Evolutionary conservation across 495 filamentous ascomycete species (phyloP).

Genomic region (Pyrenula aspistea): DNA sequence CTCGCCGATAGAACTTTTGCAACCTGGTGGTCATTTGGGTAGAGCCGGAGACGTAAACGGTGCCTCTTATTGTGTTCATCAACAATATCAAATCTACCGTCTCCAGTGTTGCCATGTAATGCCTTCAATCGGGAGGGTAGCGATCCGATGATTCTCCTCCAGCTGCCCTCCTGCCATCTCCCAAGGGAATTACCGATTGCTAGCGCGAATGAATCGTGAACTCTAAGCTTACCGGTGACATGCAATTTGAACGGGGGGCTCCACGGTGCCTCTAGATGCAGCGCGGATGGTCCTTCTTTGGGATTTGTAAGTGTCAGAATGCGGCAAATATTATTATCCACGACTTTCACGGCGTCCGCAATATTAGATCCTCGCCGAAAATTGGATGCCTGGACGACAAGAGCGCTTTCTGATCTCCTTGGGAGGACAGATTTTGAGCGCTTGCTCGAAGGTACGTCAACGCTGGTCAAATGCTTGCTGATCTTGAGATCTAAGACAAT

Average conservation of each 20-base stretch:
- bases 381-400: conserved; percentile 27
- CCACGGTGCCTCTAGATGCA: conserved; percentile 71
- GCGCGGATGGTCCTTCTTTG: conserved; percentile 44
- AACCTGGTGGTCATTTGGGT: conserved; percentile 50
- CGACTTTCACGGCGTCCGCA: conserved; percentile 62
- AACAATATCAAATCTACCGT: conserved; percentile 51
- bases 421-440: neutral
- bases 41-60: conserved; percentile 52
- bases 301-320: conserved; percentile 60
- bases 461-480: conserved; percentile 17
- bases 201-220: conserved; percentile 31
- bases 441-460: neutral
- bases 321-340: conserved; percentile 54
- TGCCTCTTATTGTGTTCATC: conserved; percentile 50
- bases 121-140: conserved; percentile 15
- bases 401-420: conserved; percentile 12
- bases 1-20: conserved; percentile 46
- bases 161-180: conserved; percentile 34
- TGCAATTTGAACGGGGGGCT: conserved; percentile 45
- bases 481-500: conserved; percentile 51
- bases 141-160: conserved; percentile 31
- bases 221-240: conserved; percentile 32
- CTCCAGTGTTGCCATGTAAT: conserved; percentile 25
- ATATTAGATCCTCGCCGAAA: conserved; percentile 39
- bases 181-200: conserved; percentile 18